A percentile compares a stretch with the other conserved stretches of the same genome.
phyloP scores from a whole-genome alignment of 345 rosid species.

The Ailanthus altissimus region DNA sequence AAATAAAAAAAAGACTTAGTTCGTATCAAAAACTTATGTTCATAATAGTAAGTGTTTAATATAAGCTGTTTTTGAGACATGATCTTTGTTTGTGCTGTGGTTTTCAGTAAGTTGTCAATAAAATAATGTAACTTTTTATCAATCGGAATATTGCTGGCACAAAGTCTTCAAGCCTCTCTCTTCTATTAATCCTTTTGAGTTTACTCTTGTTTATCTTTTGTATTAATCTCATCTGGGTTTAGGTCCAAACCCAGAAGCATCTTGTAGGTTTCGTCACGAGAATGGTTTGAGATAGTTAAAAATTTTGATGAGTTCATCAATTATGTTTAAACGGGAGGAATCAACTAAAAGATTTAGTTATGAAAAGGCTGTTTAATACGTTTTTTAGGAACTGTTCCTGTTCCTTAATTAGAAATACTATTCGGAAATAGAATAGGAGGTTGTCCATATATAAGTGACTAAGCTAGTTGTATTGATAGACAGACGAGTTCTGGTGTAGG shows the following conservation, averaged over 20 bases:
- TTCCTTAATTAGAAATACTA: background rate
- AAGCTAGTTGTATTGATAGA: background rate
- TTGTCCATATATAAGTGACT: too few relatives aligned
- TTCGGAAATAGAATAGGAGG: background rate
- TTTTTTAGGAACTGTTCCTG: too few relatives aligned
- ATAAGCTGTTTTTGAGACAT: conserved; percentile 9
- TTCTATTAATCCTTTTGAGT: background rate
- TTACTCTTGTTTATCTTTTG: background rate
- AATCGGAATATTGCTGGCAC: conserved; percentile 31
- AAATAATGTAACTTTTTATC: conserved; percentile 34
- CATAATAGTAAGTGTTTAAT: conserved; percentile 25
- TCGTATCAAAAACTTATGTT: conserved; percentile 1
- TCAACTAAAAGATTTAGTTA: background rate
- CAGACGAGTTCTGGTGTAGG: conserved; percentile 21
- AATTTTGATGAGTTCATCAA: background rate
- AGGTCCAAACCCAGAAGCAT: conserved; percentile 1
- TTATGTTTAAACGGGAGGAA: background rate
- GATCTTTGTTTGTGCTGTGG: conserved; percentile 3
- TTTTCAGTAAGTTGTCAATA: conserved; percentile 38
- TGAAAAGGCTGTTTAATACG: background rate
- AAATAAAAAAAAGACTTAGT: background rate
- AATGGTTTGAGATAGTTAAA: conserved; percentile 14
- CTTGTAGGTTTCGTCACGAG: conserved; percentile 30
- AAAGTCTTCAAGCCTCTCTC: conserved; percentile 20
- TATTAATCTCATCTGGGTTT: background rate